Evolutionary conservation across 345 rosid species (phyloP).

Genomic region (Dipteronia sinensis): DNA sequence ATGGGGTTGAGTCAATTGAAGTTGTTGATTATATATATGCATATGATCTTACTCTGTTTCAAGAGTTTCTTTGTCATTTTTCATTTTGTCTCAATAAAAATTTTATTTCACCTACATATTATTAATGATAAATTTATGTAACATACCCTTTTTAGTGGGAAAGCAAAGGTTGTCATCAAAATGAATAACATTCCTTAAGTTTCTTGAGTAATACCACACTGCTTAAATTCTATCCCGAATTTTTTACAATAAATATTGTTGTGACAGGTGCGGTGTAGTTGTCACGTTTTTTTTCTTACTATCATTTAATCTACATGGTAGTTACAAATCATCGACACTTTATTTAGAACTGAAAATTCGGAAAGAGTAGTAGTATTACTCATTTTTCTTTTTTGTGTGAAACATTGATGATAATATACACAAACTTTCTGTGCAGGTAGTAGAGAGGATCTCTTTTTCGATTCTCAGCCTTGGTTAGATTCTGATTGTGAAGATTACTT

Average conservation of each 20-base stretch:
- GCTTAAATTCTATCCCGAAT: background rate
- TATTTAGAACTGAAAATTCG: no score
- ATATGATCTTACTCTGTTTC: background rate
- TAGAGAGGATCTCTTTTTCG: slow-evolving; percentile 50
- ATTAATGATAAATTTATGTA: background rate
- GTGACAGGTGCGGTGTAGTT: background rate
- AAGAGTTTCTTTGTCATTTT: background rate
- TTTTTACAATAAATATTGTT: no score
- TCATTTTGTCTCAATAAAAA: background rate
- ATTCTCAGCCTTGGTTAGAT: slow-evolving; percentile 59
- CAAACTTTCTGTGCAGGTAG: slow-evolving; percentile 34
- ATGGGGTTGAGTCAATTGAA: background rate
- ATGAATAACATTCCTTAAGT: background rate
- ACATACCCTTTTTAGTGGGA: background rate
- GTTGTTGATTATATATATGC: background rate
- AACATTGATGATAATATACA: background rate
- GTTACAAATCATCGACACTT: no score
- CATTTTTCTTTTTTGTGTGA: background rate
- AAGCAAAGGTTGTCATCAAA: background rate
- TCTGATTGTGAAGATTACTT: slow-evolving; percentile 68
- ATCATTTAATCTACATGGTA: no score
- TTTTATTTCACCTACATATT: background rate
- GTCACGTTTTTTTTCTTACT: no score
- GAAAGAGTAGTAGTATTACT: no score
- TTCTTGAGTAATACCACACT: background rate